Conservation (phyloP, 2,329 filamentous ascomycete species). For the Aspergillus unguis region DNA sequence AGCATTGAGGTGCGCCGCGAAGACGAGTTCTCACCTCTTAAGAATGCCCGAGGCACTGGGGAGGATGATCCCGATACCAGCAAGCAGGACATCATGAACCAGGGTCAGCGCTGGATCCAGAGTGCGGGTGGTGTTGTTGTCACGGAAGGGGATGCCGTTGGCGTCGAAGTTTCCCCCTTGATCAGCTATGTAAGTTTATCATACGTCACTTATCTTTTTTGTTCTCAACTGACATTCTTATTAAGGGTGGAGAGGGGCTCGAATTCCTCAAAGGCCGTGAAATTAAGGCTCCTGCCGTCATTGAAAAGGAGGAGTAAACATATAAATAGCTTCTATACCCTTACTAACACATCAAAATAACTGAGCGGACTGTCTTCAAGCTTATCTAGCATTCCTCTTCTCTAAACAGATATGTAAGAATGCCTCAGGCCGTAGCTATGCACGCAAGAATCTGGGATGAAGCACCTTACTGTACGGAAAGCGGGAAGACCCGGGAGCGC, state of each 20-base stretch:
- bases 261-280: constrained; percentile 58
- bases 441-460: constrained; percentile 21
- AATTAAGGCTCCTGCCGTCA: constrained; percentile 62
- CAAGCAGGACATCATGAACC: constrained; percentile 81
- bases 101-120: constrained; percentile 82
- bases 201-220: not conserved
- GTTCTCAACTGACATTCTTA: constrained; percentile 14
- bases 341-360: not conserved
- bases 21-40: constrained; percentile 96
- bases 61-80: constrained; percentile 95
- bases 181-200: constrained; percentile 82
- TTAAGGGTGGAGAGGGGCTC: constrained; percentile 60
- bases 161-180: constrained; percentile 86
- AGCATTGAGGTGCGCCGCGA: constrained; percentile 94
- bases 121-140: constrained; percentile 73
- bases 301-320: constrained; percentile 56
- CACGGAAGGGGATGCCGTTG: constrained; percentile 58
- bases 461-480: constrained; percentile 34
- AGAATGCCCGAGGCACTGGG: constrained; percentile 81
- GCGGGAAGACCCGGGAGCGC: constrained; percentile 37
- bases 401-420: not conserved
- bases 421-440: constrained; percentile 17
- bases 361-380: not conserved
- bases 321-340: not conserved
- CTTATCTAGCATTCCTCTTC: not conserved